phyloP scores from a whole-genome alignment of 352 stramenopile species.

The Globisporangium nunn region DNA sequence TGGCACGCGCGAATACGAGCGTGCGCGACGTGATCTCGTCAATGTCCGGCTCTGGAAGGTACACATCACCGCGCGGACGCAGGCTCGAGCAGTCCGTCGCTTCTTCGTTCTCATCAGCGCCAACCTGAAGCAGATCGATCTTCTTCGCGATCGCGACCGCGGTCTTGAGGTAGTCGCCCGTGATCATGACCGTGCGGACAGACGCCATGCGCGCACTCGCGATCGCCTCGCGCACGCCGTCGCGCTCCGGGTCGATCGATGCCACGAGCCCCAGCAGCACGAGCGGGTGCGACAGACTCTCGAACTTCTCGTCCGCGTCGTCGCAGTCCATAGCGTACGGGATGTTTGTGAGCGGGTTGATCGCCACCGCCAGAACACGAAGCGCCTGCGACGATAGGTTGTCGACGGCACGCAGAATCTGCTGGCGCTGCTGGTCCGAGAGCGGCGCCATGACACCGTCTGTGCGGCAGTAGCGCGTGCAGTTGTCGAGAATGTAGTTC shows the following conservation, averaged over 20 bases:
- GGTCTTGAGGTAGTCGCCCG: constrained; percentile 93
- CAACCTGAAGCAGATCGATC: constrained; percentile 86
- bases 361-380: constrained; percentile 87
- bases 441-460: constrained; percentile 42
- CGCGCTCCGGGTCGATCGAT: constrained; percentile 80
- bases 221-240: constrained; percentile 57
- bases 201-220: constrained; percentile 31
- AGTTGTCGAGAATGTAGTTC: constrained; percentile 69
- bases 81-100: constrained; percentile 73
- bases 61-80: constrained; percentile 37
- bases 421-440: constrained; percentile 29
- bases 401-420: constrained; percentile 58
- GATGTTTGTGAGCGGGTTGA: constrained; percentile 50
- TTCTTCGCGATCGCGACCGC: constrained; percentile 91
- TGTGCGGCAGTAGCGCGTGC: constrained; percentile 39
- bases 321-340: constrained; percentile 39
- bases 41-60: constrained; percentile 67
- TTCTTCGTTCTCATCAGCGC: constrained; percentile 44
- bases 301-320: constrained; percentile 68
- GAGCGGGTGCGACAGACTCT: constrained; percentile 54
- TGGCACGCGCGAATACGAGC: constrained; percentile 92
- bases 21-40: constrained; percentile 80
- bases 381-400: constrained; percentile 66
- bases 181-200: constrained; percentile 90
- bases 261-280: constrained; percentile 91